A percentile compares a stretch with the other conserved stretches of the same genome.
These are phyloP conservation scores for Yamadazyma mexicana DNA, from an alignment of 1,139 yeast species.

Conservation along the genomic window DNA sequence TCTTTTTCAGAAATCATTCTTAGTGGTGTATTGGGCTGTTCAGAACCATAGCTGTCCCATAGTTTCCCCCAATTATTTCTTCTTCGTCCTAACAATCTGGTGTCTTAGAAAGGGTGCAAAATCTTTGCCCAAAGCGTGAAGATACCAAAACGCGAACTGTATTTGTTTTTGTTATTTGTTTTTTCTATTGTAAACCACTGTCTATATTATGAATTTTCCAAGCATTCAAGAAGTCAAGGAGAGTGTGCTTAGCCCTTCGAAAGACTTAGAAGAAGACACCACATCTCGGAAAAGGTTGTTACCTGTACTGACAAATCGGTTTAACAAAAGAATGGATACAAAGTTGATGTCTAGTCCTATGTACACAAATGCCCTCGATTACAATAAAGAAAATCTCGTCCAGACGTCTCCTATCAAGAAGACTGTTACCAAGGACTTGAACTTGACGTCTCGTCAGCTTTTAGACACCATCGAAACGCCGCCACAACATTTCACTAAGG, in stretches of 20 bases:
- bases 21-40: too few species aligned
- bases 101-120: too few species aligned
- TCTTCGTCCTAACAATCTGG: too few species aligned
- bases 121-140: not conserved
- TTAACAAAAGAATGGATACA: slow-evolving; percentile 4
- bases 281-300: not conserved
- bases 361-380: not conserved
- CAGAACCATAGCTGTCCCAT: too few species aligned
- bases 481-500: slow-evolving; percentile 4
- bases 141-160: not conserved
- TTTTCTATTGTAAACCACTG: not conserved
- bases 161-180: not conserved
- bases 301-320: slow-evolving; percentile 2
- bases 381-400: slow-evolving; percentile 8
- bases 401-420: slow-evolving; percentile 11
- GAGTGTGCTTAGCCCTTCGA: not conserved
- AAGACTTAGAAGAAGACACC: not conserved
- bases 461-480: slow-evolving; percentile 7
- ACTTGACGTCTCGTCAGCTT: slow-evolving; percentile 4
- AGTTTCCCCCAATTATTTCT: too few species aligned
- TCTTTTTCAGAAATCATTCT: too few species aligned
- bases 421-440: not conserved
- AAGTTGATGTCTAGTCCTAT: slow-evolving; percentile 5
- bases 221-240: slow-evolving; percentile 1
- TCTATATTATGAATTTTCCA: not conserved